Evolutionary conservation across 2,329 filamentous ascomycete species (phyloP), one percentile per base, ranked within the genome.

Genomic region (Xylaria polymorpha): DNA sequence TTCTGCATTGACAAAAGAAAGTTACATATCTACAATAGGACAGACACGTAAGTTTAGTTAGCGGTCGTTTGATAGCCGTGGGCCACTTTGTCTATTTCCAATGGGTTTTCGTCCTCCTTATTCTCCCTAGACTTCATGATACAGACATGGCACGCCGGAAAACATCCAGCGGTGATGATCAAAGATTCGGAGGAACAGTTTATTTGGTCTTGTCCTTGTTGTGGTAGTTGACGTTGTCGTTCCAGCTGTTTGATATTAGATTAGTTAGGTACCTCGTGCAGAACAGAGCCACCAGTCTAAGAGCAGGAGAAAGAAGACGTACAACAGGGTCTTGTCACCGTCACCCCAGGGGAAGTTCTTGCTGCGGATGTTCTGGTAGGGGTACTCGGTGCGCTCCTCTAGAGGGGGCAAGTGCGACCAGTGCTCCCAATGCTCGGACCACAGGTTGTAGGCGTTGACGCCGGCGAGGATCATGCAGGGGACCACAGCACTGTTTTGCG

Each of bases 381-480:
- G 85, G 85, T 98, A 99, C 86, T 98, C 93, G 78, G 88, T 84
- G 80, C 93, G 92, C 85, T 99, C 96, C 86, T 97, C 94, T 76
- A 95, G 86, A 74, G 96, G 92, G 70, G 92, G 89, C 82, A 93
- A 84, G 85, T 98, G 95, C 62, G 83, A 84, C 89, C 92, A 94
- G 88, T 99, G 96, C 84, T 97, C 93, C 95, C 95, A 98, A 85
- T 99, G 96, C 85, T 97, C 93, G 78, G 89, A 90, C 94, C 94
- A 99, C 72, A 97, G 90, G 80, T 91, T 90, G 82, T 92, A 97
- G 77, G 94, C 94, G 82, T 99, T 99, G 83, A 90, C 85, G 74
- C 84, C 81, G 69, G 92, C 90, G 74, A 94, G 84, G 75, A 91
- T 83, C 67, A 98, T 85, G 81, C 83, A 86, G 66, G 95, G 94